Evolutionary conservation across 2,329 filamentous ascomycete species (phyloP).

Genomic region (Exophiala sideris): DNA sequence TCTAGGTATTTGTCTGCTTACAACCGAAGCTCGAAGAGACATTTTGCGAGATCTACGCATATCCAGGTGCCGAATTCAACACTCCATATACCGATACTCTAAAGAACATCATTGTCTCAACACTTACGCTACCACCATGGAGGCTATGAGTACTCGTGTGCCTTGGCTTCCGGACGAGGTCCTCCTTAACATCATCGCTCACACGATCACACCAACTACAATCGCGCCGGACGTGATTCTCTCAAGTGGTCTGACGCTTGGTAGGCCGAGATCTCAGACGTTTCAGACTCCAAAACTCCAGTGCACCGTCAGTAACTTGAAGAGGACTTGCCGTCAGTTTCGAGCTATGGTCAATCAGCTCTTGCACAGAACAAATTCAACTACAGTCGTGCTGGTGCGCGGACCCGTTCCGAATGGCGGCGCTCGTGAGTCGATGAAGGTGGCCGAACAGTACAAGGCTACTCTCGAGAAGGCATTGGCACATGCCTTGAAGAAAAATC

Average conservation of each 20-base stretch:
- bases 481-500: neutral
- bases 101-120: neutral
- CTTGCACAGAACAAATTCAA: neutral
- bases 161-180: constrained; percentile 5
- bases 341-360: neutral
- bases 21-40: too few relatives aligned
- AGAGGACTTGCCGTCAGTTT: constrained; percentile 5
- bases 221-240: neutral
- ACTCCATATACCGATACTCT: too few relatives aligned
- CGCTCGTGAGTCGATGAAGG: neutral
- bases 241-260: neutral
- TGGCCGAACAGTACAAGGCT: neutral
- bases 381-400: neutral
- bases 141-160: neutral
- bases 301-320: neutral
- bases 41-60: too few relatives aligned
- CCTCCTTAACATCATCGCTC: neutral
- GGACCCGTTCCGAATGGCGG: neutral
- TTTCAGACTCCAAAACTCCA: too few relatives aligned
- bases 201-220: too few relatives aligned
- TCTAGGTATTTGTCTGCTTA: too few relatives aligned
- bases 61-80: neutral
- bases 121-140: neutral
- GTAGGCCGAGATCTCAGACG: too few relatives aligned
- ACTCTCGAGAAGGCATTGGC: neutral